Evolutionary conservation across 2,329 filamentous ascomycete species (phyloP).

Genomic region (Penicillium verrucosum): DNA sequence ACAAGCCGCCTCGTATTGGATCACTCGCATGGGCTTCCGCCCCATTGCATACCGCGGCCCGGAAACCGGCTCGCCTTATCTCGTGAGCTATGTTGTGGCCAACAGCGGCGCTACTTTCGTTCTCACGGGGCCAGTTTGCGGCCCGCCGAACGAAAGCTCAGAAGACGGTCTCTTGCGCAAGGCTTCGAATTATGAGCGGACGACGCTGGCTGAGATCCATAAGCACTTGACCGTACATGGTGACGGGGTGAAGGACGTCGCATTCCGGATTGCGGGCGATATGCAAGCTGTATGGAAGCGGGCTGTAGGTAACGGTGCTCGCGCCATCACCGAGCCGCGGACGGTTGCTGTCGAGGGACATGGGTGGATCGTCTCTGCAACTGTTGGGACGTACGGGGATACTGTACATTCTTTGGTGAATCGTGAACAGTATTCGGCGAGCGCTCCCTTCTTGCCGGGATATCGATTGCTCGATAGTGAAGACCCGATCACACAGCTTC

Average conservation of each 20-base stretch:
- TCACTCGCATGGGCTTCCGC: slow-evolving; percentile 75
- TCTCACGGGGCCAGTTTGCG: slow-evolving; percentile 74
- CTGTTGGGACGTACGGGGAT: slow-evolving; percentile 82
- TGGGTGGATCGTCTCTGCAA: slow-evolving; percentile 64
- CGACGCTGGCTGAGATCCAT: slow-evolving; percentile 68
- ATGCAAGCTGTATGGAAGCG: slow-evolving; percentile 70
- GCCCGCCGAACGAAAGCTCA: slow-evolving; percentile 48
- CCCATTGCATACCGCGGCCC: slow-evolving; percentile 77
- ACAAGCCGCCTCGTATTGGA: slow-evolving; percentile 83
- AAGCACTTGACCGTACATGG: slow-evolving; percentile 77
- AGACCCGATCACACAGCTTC: slow-evolving; percentile 44
- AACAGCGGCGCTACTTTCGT: slow-evolving; percentile 78
- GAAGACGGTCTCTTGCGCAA: slow-evolving; percentile 51
- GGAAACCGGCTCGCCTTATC: slow-evolving; percentile 75
- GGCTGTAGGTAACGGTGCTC: slow-evolving; percentile 66
- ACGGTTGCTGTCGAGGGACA: slow-evolving; percentile 49
- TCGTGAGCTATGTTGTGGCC: slow-evolving; percentile 75
- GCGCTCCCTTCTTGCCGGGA: slow-evolving; percentile 69
- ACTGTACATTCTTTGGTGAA: slow-evolving; percentile 84
- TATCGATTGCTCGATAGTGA: slow-evolving; percentile 54
- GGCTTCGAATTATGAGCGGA: slow-evolving; percentile 54
- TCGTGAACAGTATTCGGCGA: slow-evolving; percentile 59
- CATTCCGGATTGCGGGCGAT: slow-evolving; percentile 76
- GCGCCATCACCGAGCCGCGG: slow-evolving; percentile 60
- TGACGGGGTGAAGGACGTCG: slow-evolving; percentile 88